Evolutionary conservation across 495 filamentous ascomycete species (phyloP).

Genomic region (Penicillium samsonianum): DNA sequence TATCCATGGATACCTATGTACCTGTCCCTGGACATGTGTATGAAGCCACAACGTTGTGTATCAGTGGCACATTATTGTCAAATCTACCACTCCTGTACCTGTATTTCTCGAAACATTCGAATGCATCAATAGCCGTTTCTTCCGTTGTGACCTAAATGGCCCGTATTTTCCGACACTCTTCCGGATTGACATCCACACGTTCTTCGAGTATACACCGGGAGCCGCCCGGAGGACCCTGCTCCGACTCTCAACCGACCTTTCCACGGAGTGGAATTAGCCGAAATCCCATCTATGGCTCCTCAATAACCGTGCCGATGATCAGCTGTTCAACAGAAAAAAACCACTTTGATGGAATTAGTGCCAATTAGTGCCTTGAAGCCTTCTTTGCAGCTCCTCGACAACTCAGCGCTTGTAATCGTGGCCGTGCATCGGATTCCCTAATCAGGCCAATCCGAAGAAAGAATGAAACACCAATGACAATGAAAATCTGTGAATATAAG

Average conservation of each 20-base stretch:
- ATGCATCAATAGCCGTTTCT: constrained; percentile 10
- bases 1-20: too few relatives aligned
- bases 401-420: neutral
- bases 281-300: constrained; percentile 1
- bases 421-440: constrained; percentile 17
- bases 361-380: neutral
- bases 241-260: constrained; percentile 19
- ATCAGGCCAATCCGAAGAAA: constrained; percentile 18
- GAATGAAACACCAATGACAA: neutral
- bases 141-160: neutral
- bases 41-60: neutral
- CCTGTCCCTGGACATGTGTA: too few relatives aligned
- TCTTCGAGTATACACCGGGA: constrained; percentile 30
- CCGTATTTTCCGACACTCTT: constrained; percentile 16
- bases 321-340: neutral
- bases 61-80: neutral
- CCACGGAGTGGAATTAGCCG: constrained; percentile 25
- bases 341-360: neutral
- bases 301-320: constrained; percentile 15
- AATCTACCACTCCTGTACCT: neutral
- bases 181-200: constrained; percentile 13
- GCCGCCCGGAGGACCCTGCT: constrained; percentile 39
- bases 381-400: neutral
- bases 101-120: neutral
- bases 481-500: neutral